Percentiles rank a stretch among this genome's conserved stretches.
phyloP scores from a whole-genome alignment of 257 asterid species.

The Rhazya stricta region DNA sequence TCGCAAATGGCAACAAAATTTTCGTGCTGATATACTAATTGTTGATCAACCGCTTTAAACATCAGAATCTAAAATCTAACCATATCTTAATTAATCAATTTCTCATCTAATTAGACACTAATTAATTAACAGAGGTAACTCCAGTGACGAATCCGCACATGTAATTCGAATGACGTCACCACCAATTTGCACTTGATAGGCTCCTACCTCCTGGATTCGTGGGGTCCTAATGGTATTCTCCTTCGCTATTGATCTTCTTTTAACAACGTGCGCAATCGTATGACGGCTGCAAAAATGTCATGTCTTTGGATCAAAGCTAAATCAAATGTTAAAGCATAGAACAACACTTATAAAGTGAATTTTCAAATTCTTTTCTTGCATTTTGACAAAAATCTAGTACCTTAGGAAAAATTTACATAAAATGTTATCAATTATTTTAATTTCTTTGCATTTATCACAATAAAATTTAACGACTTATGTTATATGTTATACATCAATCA shows the following conservation, averaged over 20 bases:
- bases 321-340: too few relatives aligned
- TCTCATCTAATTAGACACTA: neutral
- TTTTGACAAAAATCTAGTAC: too few relatives aligned
- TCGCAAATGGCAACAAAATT: too few relatives aligned
- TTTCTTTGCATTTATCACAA: too few relatives aligned
- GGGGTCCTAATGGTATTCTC: neutral
- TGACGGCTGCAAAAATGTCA: neutral
- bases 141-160: neutral
- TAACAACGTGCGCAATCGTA: neutral
- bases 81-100: neutral
- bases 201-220: neutral
- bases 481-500: too few relatives aligned
- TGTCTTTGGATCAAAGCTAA: neutral
- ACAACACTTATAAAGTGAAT: too few relatives aligned
- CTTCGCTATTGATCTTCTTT: neutral
- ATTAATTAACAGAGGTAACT: neutral
- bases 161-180: slow-evolving; percentile 15
- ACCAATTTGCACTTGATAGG: too few relatives aligned
- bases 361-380: too few relatives aligned
- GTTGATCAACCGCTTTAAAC: too few relatives aligned
- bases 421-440: too few relatives aligned
- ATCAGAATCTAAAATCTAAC: neutral
- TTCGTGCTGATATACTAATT: neutral
- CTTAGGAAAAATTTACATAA: too few relatives aligned
- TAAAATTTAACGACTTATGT: too few relatives aligned